These are phyloP conservation scores for Leishmania aethiopica DNA, from an alignment of 208 protist species.

Conservation along the genomic window DNA sequence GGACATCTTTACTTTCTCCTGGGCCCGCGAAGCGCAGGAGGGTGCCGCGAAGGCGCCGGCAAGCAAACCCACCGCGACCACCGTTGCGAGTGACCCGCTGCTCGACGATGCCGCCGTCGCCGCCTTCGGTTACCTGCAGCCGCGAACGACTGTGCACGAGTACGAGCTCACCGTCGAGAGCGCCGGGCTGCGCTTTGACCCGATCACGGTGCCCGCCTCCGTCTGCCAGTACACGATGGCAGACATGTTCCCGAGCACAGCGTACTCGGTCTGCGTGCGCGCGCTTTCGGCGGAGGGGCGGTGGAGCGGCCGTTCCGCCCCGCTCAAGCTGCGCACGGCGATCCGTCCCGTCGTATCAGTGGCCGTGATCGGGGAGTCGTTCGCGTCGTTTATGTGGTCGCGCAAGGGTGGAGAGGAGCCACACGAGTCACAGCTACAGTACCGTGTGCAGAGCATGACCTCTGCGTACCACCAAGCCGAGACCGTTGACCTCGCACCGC, in stretches of 20 bases:
- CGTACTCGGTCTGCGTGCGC: slow-evolving; percentile 78
- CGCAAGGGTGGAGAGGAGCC: slow-evolving; percentile 47
- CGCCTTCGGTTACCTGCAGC: slow-evolving; percentile 25
- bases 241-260: slow-evolving; percentile 65
- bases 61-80: background rate
- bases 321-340: slow-evolving; percentile 67
- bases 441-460: slow-evolving; percentile 51
- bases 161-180: slow-evolving; percentile 36
- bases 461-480: slow-evolving; percentile 57
- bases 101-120: background rate
- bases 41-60: slow-evolving; percentile 10
- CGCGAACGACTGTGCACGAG: slow-evolving; percentile 26
- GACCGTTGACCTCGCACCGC: slow-evolving; percentile 29
- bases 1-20: slow-evolving; percentile 75
- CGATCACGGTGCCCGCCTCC: slow-evolving; percentile 26
- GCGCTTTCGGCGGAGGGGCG: slow-evolving; percentile 63
- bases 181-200: slow-evolving; percentile 29
- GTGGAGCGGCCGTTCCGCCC: slow-evolving; percentile 74
- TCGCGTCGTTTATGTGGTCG: slow-evolving; percentile 77
- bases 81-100: background rate
- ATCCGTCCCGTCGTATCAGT: slow-evolving; percentile 51
- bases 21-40: slow-evolving; percentile 34
- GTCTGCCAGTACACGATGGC: slow-evolving; percentile 51
- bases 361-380: slow-evolving; percentile 74
- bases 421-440: slow-evolving; percentile 74